These are phyloP conservation scores for Phanerodontia chrysosporium DNA, from an alignment of 768 basidiomycete genomes.

Conservation along the genomic window DNA sequence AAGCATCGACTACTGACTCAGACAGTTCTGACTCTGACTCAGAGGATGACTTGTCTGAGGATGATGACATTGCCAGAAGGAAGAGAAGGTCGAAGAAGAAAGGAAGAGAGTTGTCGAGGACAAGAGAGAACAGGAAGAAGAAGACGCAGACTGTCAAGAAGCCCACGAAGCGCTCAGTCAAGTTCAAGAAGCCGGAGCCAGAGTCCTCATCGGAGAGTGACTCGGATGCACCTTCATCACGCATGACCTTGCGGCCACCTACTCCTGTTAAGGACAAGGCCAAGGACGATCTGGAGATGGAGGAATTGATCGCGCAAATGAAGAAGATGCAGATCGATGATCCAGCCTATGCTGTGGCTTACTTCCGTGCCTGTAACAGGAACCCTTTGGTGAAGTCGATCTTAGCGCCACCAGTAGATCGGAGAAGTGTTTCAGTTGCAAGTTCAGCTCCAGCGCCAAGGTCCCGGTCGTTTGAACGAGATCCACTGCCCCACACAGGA, in stretches of 20 bases:
- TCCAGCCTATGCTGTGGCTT: background rate
- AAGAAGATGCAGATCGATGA: conserved; percentile 3
- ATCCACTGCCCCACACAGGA: too few species aligned
- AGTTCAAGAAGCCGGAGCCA: too few species aligned
- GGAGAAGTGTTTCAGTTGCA: background rate
- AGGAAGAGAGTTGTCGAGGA: too few species aligned
- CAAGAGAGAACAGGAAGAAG: too few species aligned
- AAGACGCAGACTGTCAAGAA: too few species aligned
- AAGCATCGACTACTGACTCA: background rate
- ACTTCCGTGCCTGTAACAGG: background rate
- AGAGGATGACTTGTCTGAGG: background rate
- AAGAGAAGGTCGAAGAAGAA: too few species aligned
- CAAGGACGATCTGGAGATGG: background rate
- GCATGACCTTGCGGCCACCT: too few species aligned
- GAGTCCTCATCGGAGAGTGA: too few species aligned
- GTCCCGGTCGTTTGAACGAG: too few species aligned
- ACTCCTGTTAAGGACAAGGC: background rate
- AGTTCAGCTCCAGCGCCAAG: too few species aligned
- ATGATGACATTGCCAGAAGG: background rate
- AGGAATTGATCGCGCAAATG: conserved; percentile 7
- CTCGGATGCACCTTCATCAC: too few species aligned
- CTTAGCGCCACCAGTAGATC: background rate
- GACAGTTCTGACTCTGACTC: background rate
- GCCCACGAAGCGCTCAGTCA: too few species aligned
- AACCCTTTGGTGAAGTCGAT: background rate